phyloP scores from a whole-genome alignment of 2,329 filamentous ascomycete genomes.

The Colletotrichum acutatum region DNA sequence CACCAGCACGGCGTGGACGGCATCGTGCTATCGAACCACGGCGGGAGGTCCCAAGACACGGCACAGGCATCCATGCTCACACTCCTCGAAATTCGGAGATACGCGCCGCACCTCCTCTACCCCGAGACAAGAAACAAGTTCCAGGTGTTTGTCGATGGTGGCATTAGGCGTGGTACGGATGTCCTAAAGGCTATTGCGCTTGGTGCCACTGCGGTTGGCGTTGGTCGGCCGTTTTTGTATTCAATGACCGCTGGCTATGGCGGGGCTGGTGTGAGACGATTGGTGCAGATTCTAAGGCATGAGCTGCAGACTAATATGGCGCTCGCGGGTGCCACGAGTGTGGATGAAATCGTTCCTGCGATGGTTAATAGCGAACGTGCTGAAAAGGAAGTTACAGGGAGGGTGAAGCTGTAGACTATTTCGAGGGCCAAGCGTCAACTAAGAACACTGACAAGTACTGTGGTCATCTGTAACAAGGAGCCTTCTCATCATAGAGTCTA shows the following conservation, averaged over 20 bases:
- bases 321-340: conserved; percentile 72
- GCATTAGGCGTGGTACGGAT: conserved; percentile 72
- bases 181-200: conserved; percentile 77
- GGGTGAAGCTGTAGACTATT: conserved; percentile 32
- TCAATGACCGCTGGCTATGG: conserved; percentile 55
- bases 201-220: conserved; percentile 72
- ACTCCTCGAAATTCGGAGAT: conserved; percentile 61
- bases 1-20: conserved; percentile 71
- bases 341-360: conserved; percentile 67
- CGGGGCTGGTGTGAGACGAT: conserved; percentile 60
- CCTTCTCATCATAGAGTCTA: too few species aligned
- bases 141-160: conserved; percentile 72
- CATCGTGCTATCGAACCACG: conserved; percentile 78
- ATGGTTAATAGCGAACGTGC: conserved; percentile 38
- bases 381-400: conserved; percentile 33
- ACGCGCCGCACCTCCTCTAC: conserved; percentile 34
- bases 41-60: conserved; percentile 66
- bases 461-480: neutral
- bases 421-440: neutral
- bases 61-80: conserved; percentile 40
- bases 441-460: neutral
- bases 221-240: conserved; percentile 75
- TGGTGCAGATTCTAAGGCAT: conserved; percentile 58
- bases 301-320: conserved; percentile 61
- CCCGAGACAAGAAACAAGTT: conserved; percentile 47